Conservation (phyloP, 371 early-diverging fungal species). For the Lichtheimia ramosa region DNA sequence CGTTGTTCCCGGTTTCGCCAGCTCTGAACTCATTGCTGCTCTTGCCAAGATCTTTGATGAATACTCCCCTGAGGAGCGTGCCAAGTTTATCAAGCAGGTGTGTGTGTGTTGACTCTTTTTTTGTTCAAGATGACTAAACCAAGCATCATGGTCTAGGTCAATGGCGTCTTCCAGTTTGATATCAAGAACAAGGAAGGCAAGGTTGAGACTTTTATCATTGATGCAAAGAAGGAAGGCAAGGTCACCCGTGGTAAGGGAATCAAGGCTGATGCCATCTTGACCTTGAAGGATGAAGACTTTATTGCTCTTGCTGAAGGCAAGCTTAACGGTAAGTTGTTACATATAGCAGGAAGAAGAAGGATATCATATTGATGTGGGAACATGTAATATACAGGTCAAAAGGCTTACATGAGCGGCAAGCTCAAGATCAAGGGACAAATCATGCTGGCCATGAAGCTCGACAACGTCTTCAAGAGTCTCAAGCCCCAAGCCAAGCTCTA, state of each 20-base stretch:
- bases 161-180: slow-evolving; percentile 84
- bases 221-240: slow-evolving; percentile 69
- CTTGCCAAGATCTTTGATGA: slow-evolving; percentile 34
- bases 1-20: slow-evolving; percentile 45
- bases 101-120: not conserved
- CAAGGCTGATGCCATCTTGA: slow-evolving; percentile 68
- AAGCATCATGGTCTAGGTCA: slow-evolving; percentile 44
- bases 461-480: slow-evolving; percentile 55
- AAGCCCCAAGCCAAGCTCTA: slow-evolving; percentile 56
- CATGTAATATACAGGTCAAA: no score
- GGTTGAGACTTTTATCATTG: slow-evolving; percentile 73
- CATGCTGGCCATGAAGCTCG: slow-evolving; percentile 82
- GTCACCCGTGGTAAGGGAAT: slow-evolving; percentile 65
- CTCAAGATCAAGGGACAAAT: slow-evolving; percentile 87
- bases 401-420: slow-evolving; percentile 85
- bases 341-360: not conserved
- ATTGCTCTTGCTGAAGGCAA: slow-evolving; percentile 82
- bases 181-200: slow-evolving; percentile 66
- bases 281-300: slow-evolving; percentile 78
- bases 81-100: slow-evolving; percentile 43
- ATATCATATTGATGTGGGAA: no score
- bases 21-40: slow-evolving; percentile 42
- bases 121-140: not conserved
- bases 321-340: slow-evolving; percentile 67
- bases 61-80: slow-evolving; percentile 30